These are phyloP conservation scores for Ampelomyces quisqualis DNA, from an alignment of 2,329 filamentous ascomycete species.

Conservation along the genomic window DNA sequence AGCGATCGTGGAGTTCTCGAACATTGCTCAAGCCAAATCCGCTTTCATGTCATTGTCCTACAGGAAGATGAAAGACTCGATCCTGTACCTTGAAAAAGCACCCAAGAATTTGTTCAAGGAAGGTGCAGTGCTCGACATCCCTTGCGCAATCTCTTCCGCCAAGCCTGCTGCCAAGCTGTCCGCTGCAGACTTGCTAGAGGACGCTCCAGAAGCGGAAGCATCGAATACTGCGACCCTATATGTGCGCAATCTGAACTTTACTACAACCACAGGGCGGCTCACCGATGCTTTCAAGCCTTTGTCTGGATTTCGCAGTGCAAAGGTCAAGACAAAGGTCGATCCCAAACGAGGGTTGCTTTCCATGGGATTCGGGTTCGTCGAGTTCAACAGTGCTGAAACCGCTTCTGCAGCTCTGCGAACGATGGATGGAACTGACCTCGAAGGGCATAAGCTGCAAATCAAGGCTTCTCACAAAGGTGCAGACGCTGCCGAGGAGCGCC, in stretches of 20 bases:
- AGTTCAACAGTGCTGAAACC: constrained; percentile 76
- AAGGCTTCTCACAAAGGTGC: constrained; percentile 83
- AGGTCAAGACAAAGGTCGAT: constrained; percentile 90
- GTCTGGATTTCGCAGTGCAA: constrained; percentile 83
- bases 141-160: constrained; percentile 35
- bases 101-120: constrained; percentile 74
- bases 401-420: constrained; percentile 76
- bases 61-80: constrained; percentile 84
- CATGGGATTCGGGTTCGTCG: constrained; percentile 92
- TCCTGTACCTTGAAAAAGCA: constrained; percentile 91
- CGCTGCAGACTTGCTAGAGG: constrained; percentile 67
- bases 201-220: constrained; percentile 54
- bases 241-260: constrained; percentile 91
- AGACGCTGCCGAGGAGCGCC: constrained; percentile 84
- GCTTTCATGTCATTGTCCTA: constrained; percentile 87
- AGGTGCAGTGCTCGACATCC: constrained; percentile 31
- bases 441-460: constrained; percentile 81
- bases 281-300: constrained; percentile 76
- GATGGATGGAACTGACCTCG: constrained; percentile 89
- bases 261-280: constrained; percentile 75
- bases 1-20: constrained; percentile 85
- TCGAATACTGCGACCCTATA: constrained; percentile 79
- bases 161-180: constrained; percentile 57
- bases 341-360: constrained; percentile 89
- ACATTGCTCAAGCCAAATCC: constrained; percentile 74